A percentile compares a stretch with the other conserved stretches of the same genome.
Evolutionary conservation across 768 basidiomycete species (phyloP).

Genomic region (Dioszegia hungarica): DNA sequence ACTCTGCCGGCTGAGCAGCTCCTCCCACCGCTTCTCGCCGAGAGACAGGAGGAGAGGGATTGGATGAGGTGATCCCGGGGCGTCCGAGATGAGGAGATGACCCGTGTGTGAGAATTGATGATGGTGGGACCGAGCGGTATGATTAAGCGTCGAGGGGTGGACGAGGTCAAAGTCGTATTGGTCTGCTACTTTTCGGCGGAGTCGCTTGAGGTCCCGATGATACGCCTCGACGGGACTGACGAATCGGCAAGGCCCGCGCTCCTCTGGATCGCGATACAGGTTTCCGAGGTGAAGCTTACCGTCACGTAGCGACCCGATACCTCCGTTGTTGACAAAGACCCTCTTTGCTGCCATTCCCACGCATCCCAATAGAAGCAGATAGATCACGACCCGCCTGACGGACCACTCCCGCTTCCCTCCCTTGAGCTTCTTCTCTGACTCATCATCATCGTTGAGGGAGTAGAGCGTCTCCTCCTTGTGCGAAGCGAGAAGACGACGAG

Average conservation of each 20-base stretch:
- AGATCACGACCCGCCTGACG: not conserved
- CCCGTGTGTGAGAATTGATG: conserved; percentile 42
- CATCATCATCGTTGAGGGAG: conserved; percentile 1
- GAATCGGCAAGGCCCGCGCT: conserved; percentile 33
- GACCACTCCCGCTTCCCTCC: not conserved
- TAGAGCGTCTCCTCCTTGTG: not conserved
- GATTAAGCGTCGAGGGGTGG: not conserved
- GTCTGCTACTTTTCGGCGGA: conserved; percentile 15
- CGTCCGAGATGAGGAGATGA: conserved; percentile 35
- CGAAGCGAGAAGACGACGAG: not conserved
- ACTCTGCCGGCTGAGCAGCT: conserved; percentile 46
- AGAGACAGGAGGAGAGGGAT: conserved; percentile 45
- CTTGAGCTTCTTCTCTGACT: not conserved
- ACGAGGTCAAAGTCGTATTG: not conserved
- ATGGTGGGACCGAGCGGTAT: conserved; percentile 5
- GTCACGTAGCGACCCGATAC: not conserved
- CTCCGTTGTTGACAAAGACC: not conserved
- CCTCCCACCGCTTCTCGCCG: conserved; percentile 48
- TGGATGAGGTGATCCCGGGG: conserved; percentile 39
- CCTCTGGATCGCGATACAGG: not conserved
- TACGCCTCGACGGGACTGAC: conserved; percentile 44
- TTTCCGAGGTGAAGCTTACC: not conserved
- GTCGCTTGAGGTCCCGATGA: conserved; percentile 34
- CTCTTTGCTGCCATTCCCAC: not conserved
- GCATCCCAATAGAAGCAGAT: not conserved